phyloP scores from a whole-genome alignment of 225 moss, liverwort and hornwort genomes.

The Physcomitrellopsis africana region DNA sequence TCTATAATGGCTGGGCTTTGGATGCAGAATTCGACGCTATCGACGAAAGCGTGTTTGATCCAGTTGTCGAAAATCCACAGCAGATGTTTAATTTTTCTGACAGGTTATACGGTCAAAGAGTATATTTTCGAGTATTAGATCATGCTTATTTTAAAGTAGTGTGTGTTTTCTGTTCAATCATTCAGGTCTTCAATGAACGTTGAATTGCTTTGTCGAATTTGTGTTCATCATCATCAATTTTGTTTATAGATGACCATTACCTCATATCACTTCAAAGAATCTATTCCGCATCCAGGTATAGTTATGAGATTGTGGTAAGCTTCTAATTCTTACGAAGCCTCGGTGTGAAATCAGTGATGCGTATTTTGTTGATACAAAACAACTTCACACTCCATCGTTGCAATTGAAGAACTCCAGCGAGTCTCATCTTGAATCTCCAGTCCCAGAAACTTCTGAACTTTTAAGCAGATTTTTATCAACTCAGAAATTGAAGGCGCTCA shows the following conservation, averaged over 20 bases:
- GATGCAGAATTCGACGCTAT: conserved; percentile 30
- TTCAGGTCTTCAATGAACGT: conserved; percentile 6
- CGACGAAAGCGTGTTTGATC: conserved; percentile 27
- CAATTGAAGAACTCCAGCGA: conserved; percentile 25
- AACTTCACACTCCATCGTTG: conserved; percentile 25
- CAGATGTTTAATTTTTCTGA: conserved; percentile 31
- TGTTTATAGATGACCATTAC: conserved; percentile 6
- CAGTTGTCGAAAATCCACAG: conserved; percentile 26
- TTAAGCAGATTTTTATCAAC: conserved; percentile 45
- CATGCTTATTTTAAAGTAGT: conserved; percentile 17
- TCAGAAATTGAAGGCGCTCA: conserved; percentile 39
- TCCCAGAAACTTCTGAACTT: conserved; percentile 31
- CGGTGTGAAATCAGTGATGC: conserved; percentile 36
- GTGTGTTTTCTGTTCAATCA: background rate
- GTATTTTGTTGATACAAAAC: conserved; percentile 36
- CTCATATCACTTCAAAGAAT: conserved; percentile 2
- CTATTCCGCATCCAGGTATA: conserved; percentile 14
- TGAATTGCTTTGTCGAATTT: background rate
- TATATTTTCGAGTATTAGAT: conserved; percentile 5
- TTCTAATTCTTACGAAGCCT: conserved; percentile 29
- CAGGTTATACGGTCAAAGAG: conserved; percentile 30
- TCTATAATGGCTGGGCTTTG: conserved; percentile 16
- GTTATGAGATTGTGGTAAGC: conserved; percentile 4
- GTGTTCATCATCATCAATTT: conserved; percentile 17
- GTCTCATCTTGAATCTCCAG: conserved; percentile 25